These are phyloP conservation scores for Mycena metata DNA, from an alignment of 768 basidiomycete species.

Conservation along the genomic window DNA sequence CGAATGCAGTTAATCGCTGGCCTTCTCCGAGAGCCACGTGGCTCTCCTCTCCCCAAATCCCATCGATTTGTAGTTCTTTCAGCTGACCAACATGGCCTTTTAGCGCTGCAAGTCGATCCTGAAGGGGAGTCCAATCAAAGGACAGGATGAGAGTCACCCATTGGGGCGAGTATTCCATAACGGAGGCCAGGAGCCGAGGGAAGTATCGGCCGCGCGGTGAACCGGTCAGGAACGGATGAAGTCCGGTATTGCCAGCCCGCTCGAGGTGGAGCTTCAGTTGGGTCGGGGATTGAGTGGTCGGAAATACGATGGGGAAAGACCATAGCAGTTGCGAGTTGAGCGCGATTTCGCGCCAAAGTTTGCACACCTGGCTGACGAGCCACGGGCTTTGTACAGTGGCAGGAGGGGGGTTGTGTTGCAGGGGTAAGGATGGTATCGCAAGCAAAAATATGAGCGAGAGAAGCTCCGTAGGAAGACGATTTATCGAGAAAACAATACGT, in stretches of 20 bases:
- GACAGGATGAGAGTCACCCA: background rate
- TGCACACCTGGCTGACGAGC: conserved; percentile 19
- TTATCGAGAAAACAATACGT: conserved; percentile 17
- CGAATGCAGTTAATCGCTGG: background rate
- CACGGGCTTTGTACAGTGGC: background rate
- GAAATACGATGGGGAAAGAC: conserved; percentile 5
- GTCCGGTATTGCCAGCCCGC: conserved; percentile 6
- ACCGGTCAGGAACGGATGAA: conserved; percentile 4
- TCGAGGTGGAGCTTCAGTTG: conserved; percentile 14
- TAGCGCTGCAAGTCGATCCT: background rate
- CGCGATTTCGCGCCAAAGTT: conserved; percentile 15
- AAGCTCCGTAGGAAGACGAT: conserved; percentile 13
- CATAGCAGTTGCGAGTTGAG: background rate
- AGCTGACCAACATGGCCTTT: background rate
- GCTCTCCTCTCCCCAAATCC: background rate
- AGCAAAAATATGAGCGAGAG: conserved; percentile 1
- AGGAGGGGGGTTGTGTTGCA: background rate
- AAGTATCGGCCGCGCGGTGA: background rate
- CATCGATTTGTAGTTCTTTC: conserved; percentile 15
- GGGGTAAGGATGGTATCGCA: background rate
- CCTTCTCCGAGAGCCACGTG: background rate
- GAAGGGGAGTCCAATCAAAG: conserved; percentile 3
- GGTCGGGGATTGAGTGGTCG: background rate
- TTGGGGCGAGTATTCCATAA: background rate
- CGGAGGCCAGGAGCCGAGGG: background rate